Percentiles rank a stretch among this genome's conserved stretches.
Evolutionary conservation across 2,329 filamentous ascomycete genomes (phyloP).

Genomic region (Aureobasidium sp.): DNA sequence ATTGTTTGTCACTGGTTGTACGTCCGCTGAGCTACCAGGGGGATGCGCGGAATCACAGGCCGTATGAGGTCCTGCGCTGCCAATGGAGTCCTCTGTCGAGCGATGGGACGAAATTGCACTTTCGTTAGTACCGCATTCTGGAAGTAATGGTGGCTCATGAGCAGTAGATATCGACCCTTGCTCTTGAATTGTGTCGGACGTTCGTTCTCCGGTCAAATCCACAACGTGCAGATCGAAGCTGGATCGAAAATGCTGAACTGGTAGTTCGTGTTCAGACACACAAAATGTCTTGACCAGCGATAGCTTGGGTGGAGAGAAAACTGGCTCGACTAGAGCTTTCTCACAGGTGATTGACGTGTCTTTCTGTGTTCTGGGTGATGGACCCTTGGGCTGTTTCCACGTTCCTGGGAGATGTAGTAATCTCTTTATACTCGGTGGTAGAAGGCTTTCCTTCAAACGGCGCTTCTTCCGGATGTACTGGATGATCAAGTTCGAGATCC

Average conservation of each 20-base stretch:
- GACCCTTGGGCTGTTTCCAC: background rate
- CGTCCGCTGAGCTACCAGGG: background rate
- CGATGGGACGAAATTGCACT: background rate
- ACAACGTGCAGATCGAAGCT: constrained; percentile 9
- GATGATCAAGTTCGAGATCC: constrained; percentile 6
- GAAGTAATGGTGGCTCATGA: no score
- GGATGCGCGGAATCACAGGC: constrained; percentile 12
- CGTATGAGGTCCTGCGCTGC: background rate
- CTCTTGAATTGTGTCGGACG: background rate
- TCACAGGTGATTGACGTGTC: background rate
- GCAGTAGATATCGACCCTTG: no score
- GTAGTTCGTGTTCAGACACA: constrained; percentile 18
- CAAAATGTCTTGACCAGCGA: constrained; percentile 13
- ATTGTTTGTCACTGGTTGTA: background rate
- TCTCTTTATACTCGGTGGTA: constrained; percentile 2
- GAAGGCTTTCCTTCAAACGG: constrained; percentile 9
- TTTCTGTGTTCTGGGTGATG: background rate
- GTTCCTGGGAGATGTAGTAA: background rate
- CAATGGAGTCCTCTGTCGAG: background rate
- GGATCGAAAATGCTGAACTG: background rate
- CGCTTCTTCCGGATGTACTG: constrained; percentile 14
- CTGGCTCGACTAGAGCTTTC: background rate
- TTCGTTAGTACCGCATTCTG: background rate
- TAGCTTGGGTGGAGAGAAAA: background rate
- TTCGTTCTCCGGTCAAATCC: constrained; percentile 2